Evolutionary conservation across 106 monocot genomes (phyloP), one percentile per base, ranked within the genome.

Genomic region (Allium cepa): DNA sequence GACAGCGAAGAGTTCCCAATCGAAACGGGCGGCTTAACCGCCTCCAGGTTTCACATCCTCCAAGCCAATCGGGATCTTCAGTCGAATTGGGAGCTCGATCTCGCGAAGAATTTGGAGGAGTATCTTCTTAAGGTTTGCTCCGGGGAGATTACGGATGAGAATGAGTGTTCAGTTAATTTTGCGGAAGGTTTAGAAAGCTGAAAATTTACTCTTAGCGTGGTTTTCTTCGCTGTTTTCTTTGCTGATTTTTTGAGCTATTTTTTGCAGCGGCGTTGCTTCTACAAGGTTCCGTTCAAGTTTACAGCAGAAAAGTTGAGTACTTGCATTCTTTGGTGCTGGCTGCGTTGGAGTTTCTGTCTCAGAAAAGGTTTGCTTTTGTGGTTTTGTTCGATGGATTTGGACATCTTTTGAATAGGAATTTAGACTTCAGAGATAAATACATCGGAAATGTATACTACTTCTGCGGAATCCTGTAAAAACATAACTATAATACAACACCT

Each of bases 81-180:
- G 73, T 91, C 85, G 49, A 95, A 95, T 63, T 95, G 87, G 85
- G 88, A 87, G 57, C 79, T 95, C 50, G 85, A 95, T 60, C 79
- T 95, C 9, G 95, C 91, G n/a, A 81, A 78, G 67, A 88, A 82
- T 47, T 72, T 95, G 36, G 95, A 95, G 69, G 91, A 91, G n/a
- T 96, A 96, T 69, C 88, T 96, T 47, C 83, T 91, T 26, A 88
- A 80, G 85, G 91, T 96, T 53, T 96, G 95, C 76, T 88, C 95
- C 65, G 95, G 95, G 12, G 88, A 88, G 73, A 57, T 81, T 55
- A 26, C 73, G 47, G 57, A 76, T 3, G 84, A 91, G 8, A 70
- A 76, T 16, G 67, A 67, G 13, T 51, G 26, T 27, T 80, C 91
- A 36, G 67, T 96, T 49, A 95, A 96, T 59, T 96, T 96, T 60